Evolutionary conservation across 768 basidiomycete species (phyloP).

Genomic region (Boletus reticulatus): DNA sequence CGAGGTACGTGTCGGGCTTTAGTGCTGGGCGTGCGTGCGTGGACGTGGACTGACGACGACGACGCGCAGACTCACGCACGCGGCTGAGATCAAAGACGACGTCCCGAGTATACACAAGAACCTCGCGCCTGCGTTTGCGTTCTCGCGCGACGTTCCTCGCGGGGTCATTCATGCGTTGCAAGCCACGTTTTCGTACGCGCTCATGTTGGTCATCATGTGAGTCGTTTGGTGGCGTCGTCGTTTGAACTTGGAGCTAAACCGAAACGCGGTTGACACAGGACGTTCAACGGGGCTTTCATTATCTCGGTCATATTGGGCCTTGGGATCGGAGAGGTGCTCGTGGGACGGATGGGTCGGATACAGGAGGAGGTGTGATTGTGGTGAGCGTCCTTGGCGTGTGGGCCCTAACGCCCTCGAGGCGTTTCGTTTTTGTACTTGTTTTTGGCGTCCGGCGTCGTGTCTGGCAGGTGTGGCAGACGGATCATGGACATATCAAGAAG

Average conservation of each 20-base stretch:
- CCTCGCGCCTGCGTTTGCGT: conserved; percentile 57
- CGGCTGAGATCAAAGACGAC: not conserved
- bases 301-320: conserved; percentile 69
- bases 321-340: conserved; percentile 70
- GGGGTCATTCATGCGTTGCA: conserved; percentile 65
- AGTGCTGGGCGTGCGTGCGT: too few relatives aligned
- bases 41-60: conserved; percentile 4
- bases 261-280: conserved; percentile 50
- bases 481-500: too few relatives aligned
- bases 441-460: too few relatives aligned
- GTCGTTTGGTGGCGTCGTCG: conserved; percentile 18
- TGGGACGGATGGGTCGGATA: conserved; percentile 42
- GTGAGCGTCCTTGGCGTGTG: too few relatives aligned
- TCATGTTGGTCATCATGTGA: conserved; percentile 85
- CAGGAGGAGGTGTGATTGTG: too few relatives aligned
- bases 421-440: too few relatives aligned
- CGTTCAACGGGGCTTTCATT: conserved; percentile 76
- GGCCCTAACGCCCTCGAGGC: too few relatives aligned
- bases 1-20: conserved; percentile 39
- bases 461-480: too few relatives aligned
- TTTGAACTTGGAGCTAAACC: conserved; percentile 4
- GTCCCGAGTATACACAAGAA: conserved; percentile 12
- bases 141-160: conserved; percentile 65
- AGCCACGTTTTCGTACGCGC: conserved; percentile 57
- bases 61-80: not conserved